Evolutionary conservation across 192 early-diverging fungal genomes (phyloP).

Genomic region (Gigaspora rosea): DNA sequence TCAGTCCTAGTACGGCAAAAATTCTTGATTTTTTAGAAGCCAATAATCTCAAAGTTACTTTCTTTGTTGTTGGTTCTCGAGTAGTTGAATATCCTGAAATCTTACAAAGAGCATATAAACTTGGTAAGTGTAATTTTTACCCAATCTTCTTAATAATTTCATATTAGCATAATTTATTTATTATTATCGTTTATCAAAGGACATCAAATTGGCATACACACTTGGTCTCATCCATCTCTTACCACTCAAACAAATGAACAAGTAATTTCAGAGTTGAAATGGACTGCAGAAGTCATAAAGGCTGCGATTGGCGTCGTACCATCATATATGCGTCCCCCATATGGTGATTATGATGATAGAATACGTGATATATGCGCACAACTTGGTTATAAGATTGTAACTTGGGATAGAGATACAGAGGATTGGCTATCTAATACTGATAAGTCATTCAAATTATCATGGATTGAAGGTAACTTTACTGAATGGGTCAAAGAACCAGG

Average conservation of each 20-base stretch:
- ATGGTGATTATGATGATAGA: slow-evolving; percentile 72
- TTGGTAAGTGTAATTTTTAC: slow-evolving; percentile 35
- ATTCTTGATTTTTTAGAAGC: slow-evolving; percentile 49
- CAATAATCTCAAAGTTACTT: slow-evolving; percentile 56
- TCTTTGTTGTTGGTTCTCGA: slow-evolving; percentile 67
- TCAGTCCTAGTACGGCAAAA: slow-evolving; percentile 38
- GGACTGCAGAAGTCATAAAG: slow-evolving; percentile 57
- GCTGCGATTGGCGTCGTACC: slow-evolving; percentile 55
- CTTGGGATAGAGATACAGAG: slow-evolving; percentile 40
- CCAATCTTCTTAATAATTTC: slow-evolving; percentile 23
- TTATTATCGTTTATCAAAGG: slow-evolving; percentile 38
- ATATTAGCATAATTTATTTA: neutral
- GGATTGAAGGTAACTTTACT: slow-evolving; percentile 27
- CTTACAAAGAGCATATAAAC: slow-evolving; percentile 4
- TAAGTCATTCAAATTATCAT: neutral
- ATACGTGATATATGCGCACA: slow-evolving; percentile 63
- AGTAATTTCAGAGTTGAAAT: slow-evolving; percentile 60
- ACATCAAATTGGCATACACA: slow-evolving; percentile 64
- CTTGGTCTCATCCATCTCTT: slow-evolving; percentile 61
- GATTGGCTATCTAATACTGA: slow-evolving; percentile 27
- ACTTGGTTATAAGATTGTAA: slow-evolving; percentile 47
- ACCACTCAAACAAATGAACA: slow-evolving; percentile 48
- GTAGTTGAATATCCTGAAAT: slow-evolving; percentile 47
- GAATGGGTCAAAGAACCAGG: slow-evolving; percentile 24
- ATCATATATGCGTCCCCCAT: slow-evolving; percentile 65